Base-by-base conservation (phyloP, 2,329 filamentous ascomycete genomes). In the Pseudonectria buxi region DNA sequence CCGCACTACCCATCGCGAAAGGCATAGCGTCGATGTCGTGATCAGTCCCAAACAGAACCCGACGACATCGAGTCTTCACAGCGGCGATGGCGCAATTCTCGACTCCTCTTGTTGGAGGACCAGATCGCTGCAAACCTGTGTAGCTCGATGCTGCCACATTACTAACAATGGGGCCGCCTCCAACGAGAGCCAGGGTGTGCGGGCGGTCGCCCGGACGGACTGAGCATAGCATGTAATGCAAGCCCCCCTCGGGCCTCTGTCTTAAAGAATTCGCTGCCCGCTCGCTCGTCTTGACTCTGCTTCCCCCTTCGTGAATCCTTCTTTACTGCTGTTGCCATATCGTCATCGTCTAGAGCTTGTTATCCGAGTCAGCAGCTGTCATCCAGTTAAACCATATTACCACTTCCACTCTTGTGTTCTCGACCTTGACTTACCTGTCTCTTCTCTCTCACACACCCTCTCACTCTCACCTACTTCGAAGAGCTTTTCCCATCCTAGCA, bases 1-100 rank as follows among this genome's bases (percentile, higher is more conserved):
- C 39, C 41, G 45, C 39, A 40, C 33, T 38, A 43, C 51, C 48
- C 56, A 62, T 67, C 63, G 63, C 64, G 64, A 68, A 65, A 65
- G 66, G 57, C 43, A 61, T 70, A 68, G 67, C 65, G 65, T 62
- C 59, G 66, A 70, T 70, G 67, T 69, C 67, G 67, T 69, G 67
- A 69, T 70, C 61, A 56, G 50, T 61, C 55, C 54, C 53, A 55
- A 51, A 56, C 53, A 42, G 49, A 53, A 50, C 52, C 47, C 41
- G 38, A 36, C 51, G 45, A 46, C 42, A 33, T 44, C 47, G 47
- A 46, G 44, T 51, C 43, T 48, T 54, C 37, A 50, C 50, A 47
- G 51, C 48, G 49, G 52, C 58, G 53, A 62, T 61, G 54, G 57
- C 60, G 58, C 61, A 57, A 61, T 60, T 50, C 36, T 36, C 40